Conservation (phyloP, 2,329 filamentous ascomycete species). For the Pseudopyricularia javanii region DNA sequence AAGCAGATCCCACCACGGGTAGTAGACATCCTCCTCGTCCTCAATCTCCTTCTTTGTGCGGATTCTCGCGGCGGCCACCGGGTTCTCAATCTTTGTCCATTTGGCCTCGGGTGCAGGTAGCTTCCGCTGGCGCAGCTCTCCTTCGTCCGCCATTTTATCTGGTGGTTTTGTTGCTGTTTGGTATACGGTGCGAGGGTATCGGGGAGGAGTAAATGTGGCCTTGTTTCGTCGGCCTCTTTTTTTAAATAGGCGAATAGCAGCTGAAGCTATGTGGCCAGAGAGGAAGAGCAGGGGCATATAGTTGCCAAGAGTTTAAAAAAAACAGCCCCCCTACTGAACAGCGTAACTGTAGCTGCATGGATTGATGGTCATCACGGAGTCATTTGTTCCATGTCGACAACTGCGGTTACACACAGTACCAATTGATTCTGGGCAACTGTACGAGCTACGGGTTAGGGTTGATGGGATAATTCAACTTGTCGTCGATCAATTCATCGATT, state of each 20-base stretch:
- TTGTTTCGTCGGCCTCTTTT: too few relatives aligned
- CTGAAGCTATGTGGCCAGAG: not conserved
- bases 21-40: constrained; percentile 16
- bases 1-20: constrained; percentile 50
- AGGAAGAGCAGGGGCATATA: not conserved
- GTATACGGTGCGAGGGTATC: too few relatives aligned
- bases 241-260: not conserved
- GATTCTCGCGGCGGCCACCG: constrained; percentile 8
- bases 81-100: constrained; percentile 3
- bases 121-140: constrained; percentile 2
- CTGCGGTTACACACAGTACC: not conserved
- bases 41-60: constrained; percentile 15
- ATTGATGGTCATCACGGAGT: not conserved
- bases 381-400: not conserved
- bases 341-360: not conserved
- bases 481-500: too few relatives aligned
- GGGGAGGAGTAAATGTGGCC: too few relatives aligned
- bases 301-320: not conserved
- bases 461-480: too few relatives aligned
- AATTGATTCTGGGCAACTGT: not conserved
- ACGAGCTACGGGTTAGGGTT: not conserved
- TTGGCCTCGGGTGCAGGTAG: not conserved
- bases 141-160: not conserved
- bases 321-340: not conserved
- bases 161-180: not conserved